Base-by-base conservation (phyloP, 2,329 filamentous ascomycete species). In the Sclerotiophoma versabilis region DNA sequence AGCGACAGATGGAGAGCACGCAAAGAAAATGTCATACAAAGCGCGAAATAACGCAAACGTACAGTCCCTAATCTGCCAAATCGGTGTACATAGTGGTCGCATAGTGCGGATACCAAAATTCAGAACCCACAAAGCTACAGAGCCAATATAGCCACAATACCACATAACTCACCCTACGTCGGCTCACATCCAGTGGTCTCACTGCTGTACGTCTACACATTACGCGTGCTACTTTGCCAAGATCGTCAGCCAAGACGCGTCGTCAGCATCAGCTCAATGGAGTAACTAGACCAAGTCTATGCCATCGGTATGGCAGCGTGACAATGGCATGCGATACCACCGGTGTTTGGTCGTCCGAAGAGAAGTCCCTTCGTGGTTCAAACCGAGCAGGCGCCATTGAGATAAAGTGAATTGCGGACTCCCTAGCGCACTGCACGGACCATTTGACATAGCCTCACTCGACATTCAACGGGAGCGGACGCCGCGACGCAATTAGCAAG, bases 341-440 rank as follows among this genome's bases (percentile, higher is more conserved):
- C 12, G 17, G 29, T 14, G 9, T 2, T 25, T 34, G 32, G 12
- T 37, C 8, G 1, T 46, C 23, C 1, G n/a, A 25, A 29, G 5
- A 27, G 9, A 17, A n/a, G 22, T 23, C 15, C 5, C 15, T 15
- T 34, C 4, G 8, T 14, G 14, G 5, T 9, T 23, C 14, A 17
- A 23, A n/a, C 20, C 4, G 17, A 12, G 26, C 15, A 26, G 30
- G 11, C 7, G 30, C 32, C 23, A 9, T 27, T 30, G n/a, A 30
- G 17, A 17, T 15, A 7, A 14, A n/a, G 33, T 47, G 23, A 47
- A 41, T 20, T 32, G 44, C 33, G 33, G 17, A 47, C 25, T 38
- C 14, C 26, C 37, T 33, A 27, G 43, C 48, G 39, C 33, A 11
- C 12, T 29, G 51, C 51, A 49, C 51, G 41, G 51, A 54, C 51